Base-by-base conservation (phyloP, 1,284 basidiomycete genomes). In the Grifola frondosa region DNA sequence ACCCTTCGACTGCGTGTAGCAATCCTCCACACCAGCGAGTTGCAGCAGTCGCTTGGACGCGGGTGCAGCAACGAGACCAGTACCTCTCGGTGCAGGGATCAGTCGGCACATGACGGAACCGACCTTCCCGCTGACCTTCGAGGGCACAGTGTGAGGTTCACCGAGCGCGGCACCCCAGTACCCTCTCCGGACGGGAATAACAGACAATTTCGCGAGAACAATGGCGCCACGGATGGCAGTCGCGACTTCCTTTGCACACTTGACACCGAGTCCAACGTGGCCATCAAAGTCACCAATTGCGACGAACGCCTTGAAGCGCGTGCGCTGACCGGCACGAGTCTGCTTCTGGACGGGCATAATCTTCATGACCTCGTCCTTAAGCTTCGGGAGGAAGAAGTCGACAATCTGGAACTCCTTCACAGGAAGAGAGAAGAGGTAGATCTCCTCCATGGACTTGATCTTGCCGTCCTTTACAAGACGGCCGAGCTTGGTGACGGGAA, bases 341-440 rank as follows among this genome's bases (percentile, higher is more conserved):
- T 99, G 97, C 78, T 99, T 99, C 78, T 99, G 97, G 50, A 99
- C 97, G 60, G 97, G 97, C 88, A 94, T 95, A 71, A 99, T 99
- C 73, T 96, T 97, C 97, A 99, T 99, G 58, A 99, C 96, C 74
- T 99, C 96, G 66, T 99, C 94, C 81, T 97, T 97, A 73, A 97
- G 88, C 68, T 92, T 91, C 61, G 95, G 94, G 38, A 97, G 81
- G 88, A 97, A 96, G 69, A 87, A 84, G 77, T 97, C 94, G 78
- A 97, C 87, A 69, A 97, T 96, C 71, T 97, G 95, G 79, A 76
- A 97, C 75, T 97, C 94, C 76, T 97, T 97, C 71, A 97, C 90
- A 56, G 97, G 95, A 55, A 99, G 89, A 34, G 97, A 99, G 87
- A 99, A 99, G 65, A 99, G 91, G 79, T 99, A 99, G 75, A 99